Conservation (phyloP, 73 alveolate genomes). For the Paramecium pentaurelia region DNA sequence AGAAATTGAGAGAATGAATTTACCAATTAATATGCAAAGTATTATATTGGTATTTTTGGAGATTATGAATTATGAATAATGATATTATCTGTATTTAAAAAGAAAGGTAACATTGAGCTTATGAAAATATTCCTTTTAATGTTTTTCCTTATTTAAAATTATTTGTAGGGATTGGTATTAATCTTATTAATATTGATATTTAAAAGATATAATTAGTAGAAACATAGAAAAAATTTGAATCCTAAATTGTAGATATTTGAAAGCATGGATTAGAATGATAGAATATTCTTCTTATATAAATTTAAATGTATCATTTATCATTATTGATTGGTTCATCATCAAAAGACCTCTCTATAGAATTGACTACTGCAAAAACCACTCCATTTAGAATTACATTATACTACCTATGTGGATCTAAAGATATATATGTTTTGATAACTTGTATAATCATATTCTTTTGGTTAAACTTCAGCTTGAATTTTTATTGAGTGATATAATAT, state of each 20-base stretch:
- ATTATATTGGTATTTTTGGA: not conserved
- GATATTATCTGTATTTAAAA: not conserved
- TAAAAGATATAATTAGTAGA: not conserved
- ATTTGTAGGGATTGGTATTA: too few species aligned
- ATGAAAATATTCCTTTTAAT: too few species aligned
- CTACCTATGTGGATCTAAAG: conserved; percentile 19
- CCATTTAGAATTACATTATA: not conserved
- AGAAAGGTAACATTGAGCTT: not conserved
- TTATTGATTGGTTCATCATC: not conserved
- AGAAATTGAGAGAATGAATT: not conserved
- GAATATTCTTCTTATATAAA: not conserved
- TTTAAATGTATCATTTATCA: not conserved
- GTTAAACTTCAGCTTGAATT: not conserved
- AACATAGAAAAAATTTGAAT: not conserved
- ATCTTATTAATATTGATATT: too few species aligned
- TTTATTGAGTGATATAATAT: not conserved
- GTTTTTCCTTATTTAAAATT: too few species aligned
- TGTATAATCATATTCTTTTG: conserved; percentile 9
- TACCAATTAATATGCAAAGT: not conserved
- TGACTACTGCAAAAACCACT: not conserved
- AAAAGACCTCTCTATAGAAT: not conserved
- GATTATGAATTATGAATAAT: not conserved
- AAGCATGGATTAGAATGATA: not conserved
- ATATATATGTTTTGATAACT: not conserved
- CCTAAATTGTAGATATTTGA: not conserved